Conservation (phyloP, 2,329 filamentous ascomycete species). For the Pseudogymnoascus sp. region DNA sequence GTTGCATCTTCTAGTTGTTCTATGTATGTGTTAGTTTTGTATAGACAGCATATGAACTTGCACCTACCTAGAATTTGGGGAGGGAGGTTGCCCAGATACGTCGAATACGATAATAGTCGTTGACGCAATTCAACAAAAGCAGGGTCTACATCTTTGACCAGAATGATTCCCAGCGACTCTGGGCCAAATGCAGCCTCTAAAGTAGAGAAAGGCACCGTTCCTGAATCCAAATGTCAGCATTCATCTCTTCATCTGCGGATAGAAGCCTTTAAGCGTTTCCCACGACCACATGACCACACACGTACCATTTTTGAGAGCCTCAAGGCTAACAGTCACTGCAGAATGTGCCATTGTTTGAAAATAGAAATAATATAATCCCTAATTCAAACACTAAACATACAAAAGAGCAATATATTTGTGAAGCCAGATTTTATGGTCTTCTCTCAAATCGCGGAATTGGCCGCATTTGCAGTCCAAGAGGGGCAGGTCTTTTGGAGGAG, state of each 20-base stretch:
- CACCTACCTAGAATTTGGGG: slow-evolving; percentile 59
- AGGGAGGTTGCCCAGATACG: slow-evolving; percentile 78
- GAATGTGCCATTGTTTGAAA: slow-evolving; percentile 13
- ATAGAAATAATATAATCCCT: not conserved
- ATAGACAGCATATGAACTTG: not conserved
- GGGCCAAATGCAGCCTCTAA: slow-evolving; percentile 81
- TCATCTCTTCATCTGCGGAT: not conserved
- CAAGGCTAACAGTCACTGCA: slow-evolving; percentile 47
- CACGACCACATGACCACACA: not conserved
- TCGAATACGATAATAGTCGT: slow-evolving; percentile 74
- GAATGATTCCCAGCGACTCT: slow-evolving; percentile 79
- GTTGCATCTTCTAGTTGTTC: slow-evolving; percentile 51
- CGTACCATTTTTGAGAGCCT: slow-evolving; percentile 51
- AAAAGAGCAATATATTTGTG: not conserved
- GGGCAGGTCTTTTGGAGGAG: not conserved
- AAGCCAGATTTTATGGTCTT: not conserved
- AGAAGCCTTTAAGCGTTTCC: not conserved
- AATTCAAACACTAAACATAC: not conserved
- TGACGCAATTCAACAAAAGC: slow-evolving; percentile 65
- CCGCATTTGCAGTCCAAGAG: not conserved
- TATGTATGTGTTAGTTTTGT: slow-evolving; percentile 24
- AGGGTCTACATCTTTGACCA: slow-evolving; percentile 78
- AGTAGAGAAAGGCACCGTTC: slow-evolving; percentile 57
- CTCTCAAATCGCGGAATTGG: not conserved
- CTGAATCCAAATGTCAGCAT: slow-evolving; percentile 33